Evolutionary conservation across 108 stramenopile genomes (phyloP).

Genomic region (Cyclotella cryptica): DNA sequence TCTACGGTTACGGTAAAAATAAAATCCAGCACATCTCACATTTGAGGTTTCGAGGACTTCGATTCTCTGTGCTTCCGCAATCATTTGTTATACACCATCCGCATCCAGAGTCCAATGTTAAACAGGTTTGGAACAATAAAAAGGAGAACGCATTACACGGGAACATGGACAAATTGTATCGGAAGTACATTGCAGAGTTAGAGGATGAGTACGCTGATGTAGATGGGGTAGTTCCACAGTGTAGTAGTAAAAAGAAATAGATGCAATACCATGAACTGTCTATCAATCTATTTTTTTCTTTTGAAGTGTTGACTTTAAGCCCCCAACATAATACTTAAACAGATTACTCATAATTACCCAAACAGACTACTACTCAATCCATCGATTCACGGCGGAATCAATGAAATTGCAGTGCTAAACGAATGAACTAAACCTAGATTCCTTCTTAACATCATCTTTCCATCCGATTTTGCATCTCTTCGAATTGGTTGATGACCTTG

Average conservation of each 20-base stretch:
- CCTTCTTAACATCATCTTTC: too few relatives aligned
- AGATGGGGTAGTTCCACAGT: conserved; percentile 34
- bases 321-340: too few relatives aligned
- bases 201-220: conserved; percentile 54
- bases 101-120: conserved; percentile 78
- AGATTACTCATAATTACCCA: too few relatives aligned
- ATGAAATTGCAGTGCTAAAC: too few relatives aligned
- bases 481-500: too few relatives aligned
- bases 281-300: too few relatives aligned
- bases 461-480: too few relatives aligned
- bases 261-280: too few relatives aligned
- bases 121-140: conserved; percentile 73
- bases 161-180: conserved; percentile 79
- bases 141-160: conserved; percentile 66
- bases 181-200: conserved; percentile 64
- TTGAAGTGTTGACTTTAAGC: too few relatives aligned
- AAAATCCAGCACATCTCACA: conserved; percentile 87
- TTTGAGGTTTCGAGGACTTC: conserved; percentile 65
- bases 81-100: conserved; percentile 84
- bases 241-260: background rate
- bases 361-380: too few relatives aligned
- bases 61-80: conserved; percentile 73
- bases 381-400: too few relatives aligned
- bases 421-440: too few relatives aligned
- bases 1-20: conserved; percentile 91